phyloP scores from a whole-genome alignment of 805 yeast species.

The Kurtzmaniella fragi region DNA sequence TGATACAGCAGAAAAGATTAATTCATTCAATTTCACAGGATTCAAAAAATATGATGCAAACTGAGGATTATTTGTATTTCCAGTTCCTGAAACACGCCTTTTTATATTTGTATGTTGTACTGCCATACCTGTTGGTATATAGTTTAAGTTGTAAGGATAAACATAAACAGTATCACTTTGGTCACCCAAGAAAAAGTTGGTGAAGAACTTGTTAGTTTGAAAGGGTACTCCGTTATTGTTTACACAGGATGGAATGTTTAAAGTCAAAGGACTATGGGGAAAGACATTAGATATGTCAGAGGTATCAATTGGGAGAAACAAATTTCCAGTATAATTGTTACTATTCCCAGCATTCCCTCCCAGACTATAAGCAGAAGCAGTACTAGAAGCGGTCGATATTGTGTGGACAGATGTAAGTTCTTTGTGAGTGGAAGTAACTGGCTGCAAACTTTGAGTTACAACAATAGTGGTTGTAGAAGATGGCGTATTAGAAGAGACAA shows the following conservation, averaged over 20 bases:
- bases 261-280: constrained; percentile 38
- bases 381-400: too few relatives aligned
- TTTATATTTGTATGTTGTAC: constrained; percentile 49
- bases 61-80: constrained; percentile 37
- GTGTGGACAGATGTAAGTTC: too few relatives aligned
- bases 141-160: constrained; percentile 57
- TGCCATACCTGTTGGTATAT: constrained; percentile 48
- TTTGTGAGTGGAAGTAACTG: too few relatives aligned
- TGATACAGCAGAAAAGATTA: constrained; percentile 50
- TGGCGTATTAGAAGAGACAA: constrained; percentile 31
- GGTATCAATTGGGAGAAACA: constrained; percentile 40
- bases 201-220: constrained; percentile 74
- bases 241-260: constrained; percentile 44
- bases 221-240: constrained; percentile 37
- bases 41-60: constrained; percentile 46
- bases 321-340: constrained; percentile 17
- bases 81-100: constrained; percentile 42
- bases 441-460: too few relatives aligned
- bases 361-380: too few relatives aligned
- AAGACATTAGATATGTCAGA: constrained; percentile 25
- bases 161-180: constrained; percentile 54
- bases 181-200: constrained; percentile 53
- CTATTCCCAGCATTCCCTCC: background rate
- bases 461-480: constrained; percentile 10
- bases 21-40: constrained; percentile 51